A percentile compares a stretch with the other conserved stretches of the same genome.
These are phyloP conservation scores for Zalaria obscura DNA, from an alignment of 2,329 filamentous ascomycete species.

Conservation along the genomic window DNA sequence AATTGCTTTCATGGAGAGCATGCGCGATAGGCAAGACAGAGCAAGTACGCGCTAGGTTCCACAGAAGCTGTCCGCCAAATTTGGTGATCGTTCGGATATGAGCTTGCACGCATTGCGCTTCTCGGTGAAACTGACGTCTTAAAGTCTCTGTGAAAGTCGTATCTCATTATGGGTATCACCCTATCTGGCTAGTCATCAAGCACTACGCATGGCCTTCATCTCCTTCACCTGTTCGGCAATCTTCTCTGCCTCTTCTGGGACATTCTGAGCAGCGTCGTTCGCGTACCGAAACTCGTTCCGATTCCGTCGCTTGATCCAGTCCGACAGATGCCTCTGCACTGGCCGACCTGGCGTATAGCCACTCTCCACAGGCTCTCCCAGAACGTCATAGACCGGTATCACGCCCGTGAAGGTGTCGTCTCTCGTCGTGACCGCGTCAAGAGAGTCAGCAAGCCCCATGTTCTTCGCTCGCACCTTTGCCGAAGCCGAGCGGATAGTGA, in stretches of 20 bases:
- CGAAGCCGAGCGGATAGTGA: background rate
- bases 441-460: slow-evolving; percentile 3
- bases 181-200: too few relatives aligned
- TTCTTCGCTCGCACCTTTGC: slow-evolving; percentile 3
- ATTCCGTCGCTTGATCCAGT: slow-evolving; percentile 1
- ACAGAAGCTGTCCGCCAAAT: too few relatives aligned
- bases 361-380: slow-evolving; percentile 1
- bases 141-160: too few relatives aligned
- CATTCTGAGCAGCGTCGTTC: background rate
- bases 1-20: too few relatives aligned
- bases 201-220: background rate
- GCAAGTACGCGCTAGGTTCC: too few relatives aligned
- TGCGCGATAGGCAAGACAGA: too few relatives aligned
- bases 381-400: background rate
- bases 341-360: slow-evolving; percentile 1
- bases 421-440: slow-evolving; percentile 1
- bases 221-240: slow-evolving; percentile 2
- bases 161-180: too few relatives aligned
- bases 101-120: too few relatives aligned
- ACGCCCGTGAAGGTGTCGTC: slow-evolving; percentile 3
- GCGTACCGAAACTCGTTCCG: background rate
- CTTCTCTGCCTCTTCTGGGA: slow-evolving; percentile 1
- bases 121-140: too few relatives aligned
- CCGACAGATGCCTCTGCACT: background rate
- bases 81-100: too few relatives aligned